phyloP scores from a whole-genome alignment of 176 grass and related monocot genomes.

The Canna indica region DNA sequence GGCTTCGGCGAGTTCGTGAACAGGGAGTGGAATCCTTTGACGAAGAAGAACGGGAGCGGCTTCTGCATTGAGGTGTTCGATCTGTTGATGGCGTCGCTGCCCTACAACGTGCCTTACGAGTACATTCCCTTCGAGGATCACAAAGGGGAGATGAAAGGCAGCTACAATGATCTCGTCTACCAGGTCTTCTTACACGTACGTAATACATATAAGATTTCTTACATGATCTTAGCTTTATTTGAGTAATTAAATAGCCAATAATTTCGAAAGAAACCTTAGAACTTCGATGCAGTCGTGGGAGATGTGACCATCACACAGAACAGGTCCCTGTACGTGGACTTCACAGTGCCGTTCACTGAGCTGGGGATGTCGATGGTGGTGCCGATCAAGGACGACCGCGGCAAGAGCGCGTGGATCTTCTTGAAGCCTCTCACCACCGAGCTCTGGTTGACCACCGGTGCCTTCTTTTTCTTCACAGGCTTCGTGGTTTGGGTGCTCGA shows the following conservation, averaged over 20 bases:
- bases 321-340: slow-evolving; percentile 45
- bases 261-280: slow-evolving; percentile 14
- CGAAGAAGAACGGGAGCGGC: slow-evolving; percentile 6
- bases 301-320: slow-evolving; percentile 56
- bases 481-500: slow-evolving; percentile 56
- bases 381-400: slow-evolving; percentile 23
- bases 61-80: slow-evolving; percentile 7
- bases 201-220: no score
- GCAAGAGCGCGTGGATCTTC: slow-evolving; percentile 48
- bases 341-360: slow-evolving; percentile 50
- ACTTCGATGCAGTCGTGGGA: slow-evolving; percentile 54
- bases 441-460: neutral
- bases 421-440: slow-evolving; percentile 30
- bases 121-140: neutral
- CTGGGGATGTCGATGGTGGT: slow-evolving; percentile 57
- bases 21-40: slow-evolving; percentile 28
- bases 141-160: neutral
- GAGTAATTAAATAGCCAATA: no score
- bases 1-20: slow-evolving; percentile 34
- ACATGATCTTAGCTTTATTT: no score
- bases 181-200: neutral
- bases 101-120: neutral
- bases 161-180: neutral
- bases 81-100: neutral
- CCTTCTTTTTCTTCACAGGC: slow-evolving; percentile 38